Evolutionary conservation across 306 rosid genomes (phyloP).

Genomic region (Vigna hirtella): DNA sequence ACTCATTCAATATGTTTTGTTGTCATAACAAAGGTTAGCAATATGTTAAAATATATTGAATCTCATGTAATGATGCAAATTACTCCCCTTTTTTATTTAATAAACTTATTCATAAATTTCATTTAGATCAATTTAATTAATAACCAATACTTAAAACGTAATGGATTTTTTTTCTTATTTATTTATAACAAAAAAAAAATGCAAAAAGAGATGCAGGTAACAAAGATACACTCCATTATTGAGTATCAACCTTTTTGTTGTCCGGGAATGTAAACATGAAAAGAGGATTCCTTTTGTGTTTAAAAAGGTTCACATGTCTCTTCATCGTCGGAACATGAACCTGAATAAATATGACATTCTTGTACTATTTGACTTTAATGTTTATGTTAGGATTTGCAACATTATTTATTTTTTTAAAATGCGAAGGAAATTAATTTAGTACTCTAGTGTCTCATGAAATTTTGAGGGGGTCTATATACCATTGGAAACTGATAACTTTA

Average conservation of each 20-base stretch:
- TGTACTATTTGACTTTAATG: not conserved
- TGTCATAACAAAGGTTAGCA: not conserved
- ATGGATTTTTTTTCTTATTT: too few species aligned
- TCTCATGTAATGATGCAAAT: not conserved
- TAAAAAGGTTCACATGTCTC: not conserved
- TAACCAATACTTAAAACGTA: too few species aligned
- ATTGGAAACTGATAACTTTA: not conserved
- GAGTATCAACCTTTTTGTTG: not conserved
- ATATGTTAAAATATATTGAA: not conserved
- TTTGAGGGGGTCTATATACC: not conserved
- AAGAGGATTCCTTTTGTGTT: not conserved
- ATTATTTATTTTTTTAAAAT: not conserved
- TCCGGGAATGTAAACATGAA: not conserved
- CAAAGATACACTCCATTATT: not conserved
- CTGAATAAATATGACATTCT: not conserved
- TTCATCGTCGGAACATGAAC: not conserved
- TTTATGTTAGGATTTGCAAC: not conserved
- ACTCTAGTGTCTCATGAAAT: constrained; percentile 1
- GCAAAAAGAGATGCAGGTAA: not conserved
- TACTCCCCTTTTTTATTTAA: not conserved
- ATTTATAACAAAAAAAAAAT: not conserved
- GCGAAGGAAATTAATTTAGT: not conserved
- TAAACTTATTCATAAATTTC: not conserved
- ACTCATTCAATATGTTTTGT: not conserved
- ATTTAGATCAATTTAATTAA: not conserved